phyloP scores from a whole-genome alignment of 164 flowering plant species.

The Magnolia sinica region DNA sequence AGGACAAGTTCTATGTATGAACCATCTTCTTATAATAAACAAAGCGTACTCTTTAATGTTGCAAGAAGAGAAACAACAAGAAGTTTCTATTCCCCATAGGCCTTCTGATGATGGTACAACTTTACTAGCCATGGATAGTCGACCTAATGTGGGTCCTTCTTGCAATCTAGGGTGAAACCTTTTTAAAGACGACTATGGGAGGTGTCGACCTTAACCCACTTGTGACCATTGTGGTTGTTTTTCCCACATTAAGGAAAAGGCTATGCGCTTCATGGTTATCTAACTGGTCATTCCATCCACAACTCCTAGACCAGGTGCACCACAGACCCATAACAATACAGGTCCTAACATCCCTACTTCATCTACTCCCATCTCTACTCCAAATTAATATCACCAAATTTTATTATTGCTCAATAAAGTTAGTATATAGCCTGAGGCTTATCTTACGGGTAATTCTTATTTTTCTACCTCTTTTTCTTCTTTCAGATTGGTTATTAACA shows the following conservation, averaged over 20 bases:
- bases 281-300: neutral
- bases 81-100: neutral
- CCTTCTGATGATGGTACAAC: neutral
- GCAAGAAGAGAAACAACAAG: neutral
- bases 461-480: neutral
- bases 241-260: neutral
- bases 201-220: neutral
- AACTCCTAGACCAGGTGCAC: neutral
- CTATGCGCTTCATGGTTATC: neutral
- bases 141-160: neutral
- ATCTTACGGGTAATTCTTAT: neutral
- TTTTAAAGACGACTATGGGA: too few relatives aligned
- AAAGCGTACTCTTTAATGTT: neutral
- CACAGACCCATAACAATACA: neutral
- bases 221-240: conserved; percentile 2
- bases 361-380: neutral
- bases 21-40: neutral
- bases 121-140: neutral
- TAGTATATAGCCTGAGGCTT: neutral
- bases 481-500: neutral
- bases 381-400: neutral
- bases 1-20: neutral
- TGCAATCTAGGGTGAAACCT: neutral
- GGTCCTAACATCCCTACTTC: neutral
- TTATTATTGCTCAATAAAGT: neutral